These are phyloP conservation scores for Suillus luteus DNA, from an alignment of 768 basidiomycete genomes.

Conservation along the genomic window DNA sequence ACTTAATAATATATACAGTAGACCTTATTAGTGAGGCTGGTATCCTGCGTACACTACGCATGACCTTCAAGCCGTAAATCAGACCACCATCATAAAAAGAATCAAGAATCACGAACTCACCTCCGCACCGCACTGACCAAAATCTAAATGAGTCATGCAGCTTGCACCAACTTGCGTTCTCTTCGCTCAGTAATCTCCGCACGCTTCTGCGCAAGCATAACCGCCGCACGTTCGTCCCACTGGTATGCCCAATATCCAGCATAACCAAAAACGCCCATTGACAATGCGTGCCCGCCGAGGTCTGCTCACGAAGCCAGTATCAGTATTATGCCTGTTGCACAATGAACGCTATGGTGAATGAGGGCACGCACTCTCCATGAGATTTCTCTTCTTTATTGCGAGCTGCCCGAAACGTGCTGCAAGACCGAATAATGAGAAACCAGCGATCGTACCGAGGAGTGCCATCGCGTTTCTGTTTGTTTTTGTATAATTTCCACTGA, in stretches of 20 bases:
- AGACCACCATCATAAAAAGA: neutral
- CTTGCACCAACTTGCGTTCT: conserved; percentile 36
- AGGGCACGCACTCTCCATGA: conserved; percentile 74
- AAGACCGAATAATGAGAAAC: conserved; percentile 82
- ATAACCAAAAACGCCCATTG: conserved; percentile 71
- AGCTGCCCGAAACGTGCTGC: conserved; percentile 85
- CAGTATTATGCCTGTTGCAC: neutral
- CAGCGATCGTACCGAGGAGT: conserved; percentile 67
- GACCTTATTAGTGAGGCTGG: neutral
- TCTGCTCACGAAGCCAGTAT: conserved; percentile 44
- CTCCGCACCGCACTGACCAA: conserved; percentile 16
- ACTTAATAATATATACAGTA: neutral
- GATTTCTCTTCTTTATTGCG: conserved; percentile 77
- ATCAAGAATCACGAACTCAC: conserved; percentile 15
- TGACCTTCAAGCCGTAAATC: neutral
- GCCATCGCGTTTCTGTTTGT: conserved; percentile 46
- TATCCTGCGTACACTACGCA: neutral
- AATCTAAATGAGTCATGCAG: conserved; percentile 26
- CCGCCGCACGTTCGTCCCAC: conserved; percentile 65
- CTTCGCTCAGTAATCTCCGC: conserved; percentile 57
- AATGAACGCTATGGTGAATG: neutral
- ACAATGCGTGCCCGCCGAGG: conserved; percentile 66
- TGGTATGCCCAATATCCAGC: conserved; percentile 74
- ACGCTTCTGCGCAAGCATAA: conserved; percentile 64
- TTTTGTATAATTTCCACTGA: neutral